Base-by-base conservation (phyloP, 139 green algal species). In the Picochlorum costavermella region DNA sequence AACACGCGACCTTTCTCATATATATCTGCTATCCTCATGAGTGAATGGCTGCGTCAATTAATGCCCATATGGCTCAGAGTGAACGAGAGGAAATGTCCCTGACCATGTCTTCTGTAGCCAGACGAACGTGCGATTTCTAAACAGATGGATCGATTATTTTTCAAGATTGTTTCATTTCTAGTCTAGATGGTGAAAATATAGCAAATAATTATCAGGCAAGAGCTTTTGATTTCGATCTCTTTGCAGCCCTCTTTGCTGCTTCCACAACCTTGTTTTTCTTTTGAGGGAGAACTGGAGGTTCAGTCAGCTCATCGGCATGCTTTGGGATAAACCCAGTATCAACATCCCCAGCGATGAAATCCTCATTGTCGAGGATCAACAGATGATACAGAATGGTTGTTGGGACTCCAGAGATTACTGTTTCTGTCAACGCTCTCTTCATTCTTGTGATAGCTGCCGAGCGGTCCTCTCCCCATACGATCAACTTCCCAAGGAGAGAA, bases 401-500 rank as follows among this genome's bases (percentile, higher is more conserved):
- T 70, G 88, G 84, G 63, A 96, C 89, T 26, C 89, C 90, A 6
- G 30, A 26, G 60, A 88, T 81, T 23, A 87, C 72, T 50, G 75
- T 78, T 73, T 84, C 80, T 55, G 70, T 73, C 40, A 96, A 75
- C 2, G 89, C 86, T 57, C 89, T 83, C 56, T 81, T 62, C 87
- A 95, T 92, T 74, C 89, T 83, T 16, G 61, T 68, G 73, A 96
- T 96, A 60, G 85, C 86, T 77, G 84, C 67, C 3, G 25, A 33
- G 25, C 90, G 71, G 81, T 92, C 77, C 57, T 84, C 79, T 12
- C 73, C 89, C 89, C 89, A 97, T 64, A 96, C 90, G 56, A 98
- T 96, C 26, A 98, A 90, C 85, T 98, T 98, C 75, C 92, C 92
- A 68, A 98, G 84, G 57, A 97, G 76, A 1, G 84, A 94, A 84